phyloP scores from a whole-genome alignment of 192 early-diverging fungal genomes.

The Coemansia sp. region DNA sequence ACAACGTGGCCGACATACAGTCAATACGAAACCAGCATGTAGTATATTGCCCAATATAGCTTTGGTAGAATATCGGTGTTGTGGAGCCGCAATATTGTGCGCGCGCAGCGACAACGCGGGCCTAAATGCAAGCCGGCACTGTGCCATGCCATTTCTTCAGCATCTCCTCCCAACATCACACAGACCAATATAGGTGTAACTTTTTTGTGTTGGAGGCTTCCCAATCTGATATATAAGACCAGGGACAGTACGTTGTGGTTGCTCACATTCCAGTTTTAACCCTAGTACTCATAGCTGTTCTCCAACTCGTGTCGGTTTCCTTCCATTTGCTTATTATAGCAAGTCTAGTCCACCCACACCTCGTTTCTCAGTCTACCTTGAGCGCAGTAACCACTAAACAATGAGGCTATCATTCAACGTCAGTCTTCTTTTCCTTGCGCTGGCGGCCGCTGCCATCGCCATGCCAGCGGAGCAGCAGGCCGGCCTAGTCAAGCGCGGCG shows the following conservation, averaged over 20 bases:
- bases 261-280: no score
- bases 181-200: background rate
- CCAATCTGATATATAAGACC: background rate
- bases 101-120: no score
- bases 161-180: no score
- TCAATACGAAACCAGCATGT: no score
- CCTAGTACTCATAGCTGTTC: no score
- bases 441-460: slow-evolving; percentile 27
- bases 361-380: background rate
- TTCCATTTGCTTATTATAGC: background rate
- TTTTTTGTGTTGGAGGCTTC: background rate
- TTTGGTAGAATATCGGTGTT: no score
- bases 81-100: no score
- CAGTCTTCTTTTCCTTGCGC: slow-evolving; percentile 38
- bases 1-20: no score
- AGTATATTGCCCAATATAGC: background rate
- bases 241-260: no score
- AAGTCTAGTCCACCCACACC: no score
- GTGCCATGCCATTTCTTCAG: no score
- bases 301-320: background rate
- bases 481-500: slow-evolving; percentile 28
- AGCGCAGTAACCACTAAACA: background rate
- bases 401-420: slow-evolving; percentile 38
- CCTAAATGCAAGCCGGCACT: no score
- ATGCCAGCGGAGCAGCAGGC: slow-evolving; percentile 18